Conservation (phyloP, 2,329 filamentous ascomycete genomes). For the Dactylellina drechsleri region DNA sequence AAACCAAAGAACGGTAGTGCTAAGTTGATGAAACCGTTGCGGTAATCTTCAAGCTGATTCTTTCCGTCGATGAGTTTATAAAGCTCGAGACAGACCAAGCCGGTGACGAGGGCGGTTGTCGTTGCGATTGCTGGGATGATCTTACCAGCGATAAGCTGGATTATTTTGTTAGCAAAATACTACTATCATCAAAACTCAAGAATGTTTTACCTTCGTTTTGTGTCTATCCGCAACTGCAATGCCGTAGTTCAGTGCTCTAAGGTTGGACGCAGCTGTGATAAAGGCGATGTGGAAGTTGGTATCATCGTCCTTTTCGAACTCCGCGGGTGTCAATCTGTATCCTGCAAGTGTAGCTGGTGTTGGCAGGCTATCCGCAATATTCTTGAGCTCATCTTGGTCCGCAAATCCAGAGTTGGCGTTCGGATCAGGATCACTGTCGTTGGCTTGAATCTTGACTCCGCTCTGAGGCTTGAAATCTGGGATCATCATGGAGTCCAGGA, state of each 20-base stretch:
- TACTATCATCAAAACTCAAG: background rate
- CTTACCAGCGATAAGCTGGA: conserved; percentile 86
- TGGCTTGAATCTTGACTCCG: conserved; percentile 94
- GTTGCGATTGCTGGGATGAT: conserved; percentile 99
- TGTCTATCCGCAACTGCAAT: conserved; percentile 91
- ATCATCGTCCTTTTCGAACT: conserved; percentile 99
- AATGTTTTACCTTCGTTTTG: conserved; percentile 80
- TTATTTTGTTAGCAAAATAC: background rate
- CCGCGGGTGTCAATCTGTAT: conserved; percentile 89
- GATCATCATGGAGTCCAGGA: conserved; percentile 91
- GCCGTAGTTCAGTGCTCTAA: conserved; percentile 97
- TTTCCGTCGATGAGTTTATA: conserved; percentile 98
- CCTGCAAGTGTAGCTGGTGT: conserved; percentile 81
- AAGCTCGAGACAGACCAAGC: conserved; percentile 88
- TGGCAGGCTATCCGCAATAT: conserved; percentile 78
- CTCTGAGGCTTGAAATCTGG: conserved; percentile 93
- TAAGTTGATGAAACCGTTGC: conserved; percentile 98
- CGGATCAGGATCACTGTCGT: conserved; percentile 93
- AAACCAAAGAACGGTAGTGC: conserved; percentile 98
- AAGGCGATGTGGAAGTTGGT: conserved; percentile 99
- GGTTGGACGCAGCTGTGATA: conserved; percentile 95
- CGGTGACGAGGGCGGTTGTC: conserved; percentile 93
- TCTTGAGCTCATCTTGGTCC: conserved; percentile 79
- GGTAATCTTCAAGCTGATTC: conserved; percentile 96
- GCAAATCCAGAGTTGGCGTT: conserved; percentile 74